Evolutionary conservation across 192 early-diverging fungal genomes (phyloP).

Genomic region (Rhizophagus prolifer): DNA sequence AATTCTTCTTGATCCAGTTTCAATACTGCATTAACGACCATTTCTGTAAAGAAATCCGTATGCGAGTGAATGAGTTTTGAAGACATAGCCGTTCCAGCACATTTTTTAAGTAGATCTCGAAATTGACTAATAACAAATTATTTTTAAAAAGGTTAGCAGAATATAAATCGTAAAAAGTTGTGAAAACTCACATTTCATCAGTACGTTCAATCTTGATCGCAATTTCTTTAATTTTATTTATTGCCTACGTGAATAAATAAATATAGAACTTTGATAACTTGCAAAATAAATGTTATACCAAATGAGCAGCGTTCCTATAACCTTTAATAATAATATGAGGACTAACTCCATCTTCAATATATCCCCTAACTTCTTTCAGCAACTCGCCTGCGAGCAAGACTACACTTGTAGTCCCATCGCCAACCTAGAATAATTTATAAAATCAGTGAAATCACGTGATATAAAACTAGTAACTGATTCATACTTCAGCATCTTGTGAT

Average conservation of each 20-base stretch:
- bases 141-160: neutral
- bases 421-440: conserved; percentile 57
- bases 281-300: conserved; percentile 42
- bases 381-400: conserved; percentile 96
- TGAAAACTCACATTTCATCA: conserved; percentile 59
- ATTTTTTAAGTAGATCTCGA: conserved; percentile 88
- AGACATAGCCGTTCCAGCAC: conserved; percentile 97
- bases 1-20: conserved; percentile 94
- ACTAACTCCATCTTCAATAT: conserved; percentile 93
- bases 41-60: conserved; percentile 96
- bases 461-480: neutral
- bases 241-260: conserved; percentile 48
- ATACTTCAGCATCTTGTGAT: conserved; percentile 95
- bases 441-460: neutral
- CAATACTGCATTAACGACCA: conserved; percentile 97
- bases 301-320: conserved; percentile 86
- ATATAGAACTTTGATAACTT: neutral
- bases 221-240: conserved; percentile 92
- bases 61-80: conserved; percentile 97
- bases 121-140: conserved; percentile 62
- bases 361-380: conserved; percentile 90
- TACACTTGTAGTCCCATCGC: conserved; percentile 98
- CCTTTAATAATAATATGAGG: conserved; percentile 95
- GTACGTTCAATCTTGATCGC: conserved; percentile 81
- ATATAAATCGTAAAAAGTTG: neutral